These are phyloP conservation scores for Pisolithus orientalis DNA, from an alignment of 768 basidiomycete genomes.

Conservation along the genomic window DNA sequence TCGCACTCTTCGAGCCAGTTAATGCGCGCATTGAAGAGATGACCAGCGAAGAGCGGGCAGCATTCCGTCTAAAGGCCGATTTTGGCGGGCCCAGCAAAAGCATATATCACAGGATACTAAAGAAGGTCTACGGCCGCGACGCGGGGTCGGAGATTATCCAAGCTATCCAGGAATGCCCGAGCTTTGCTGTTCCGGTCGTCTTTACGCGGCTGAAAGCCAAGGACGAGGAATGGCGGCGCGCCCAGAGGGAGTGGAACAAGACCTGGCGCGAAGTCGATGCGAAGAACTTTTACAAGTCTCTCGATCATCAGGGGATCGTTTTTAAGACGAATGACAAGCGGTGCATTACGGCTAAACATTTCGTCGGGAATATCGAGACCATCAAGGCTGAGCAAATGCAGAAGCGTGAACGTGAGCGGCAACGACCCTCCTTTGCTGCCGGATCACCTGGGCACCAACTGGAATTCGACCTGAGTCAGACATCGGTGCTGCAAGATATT, in stretches of 20 bases:
- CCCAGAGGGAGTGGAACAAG: slow-evolving; percentile 91
- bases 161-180: slow-evolving; percentile 88
- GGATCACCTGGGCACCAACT: slow-evolving; percentile 64
- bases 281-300: slow-evolving; percentile 96
- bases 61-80: slow-evolving; percentile 77
- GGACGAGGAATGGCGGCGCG: slow-evolving; percentile 95
- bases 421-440: slow-evolving; percentile 33
- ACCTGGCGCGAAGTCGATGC: slow-evolving; percentile 97
- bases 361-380: slow-evolving; percentile 73
- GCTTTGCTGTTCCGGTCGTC: slow-evolving; percentile 87
- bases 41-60: slow-evolving; percentile 76
- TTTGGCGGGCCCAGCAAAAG: slow-evolving; percentile 85
- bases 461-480: slow-evolving; percentile 72
- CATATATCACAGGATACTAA: slow-evolving; percentile 89
- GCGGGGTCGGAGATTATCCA: slow-evolving; percentile 69
- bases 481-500: slow-evolving; percentile 76
- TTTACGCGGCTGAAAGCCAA: slow-evolving; percentile 84
- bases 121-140: slow-evolving; percentile 88
- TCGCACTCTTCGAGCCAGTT: slow-evolving; percentile 86
- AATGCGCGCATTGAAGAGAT: slow-evolving; percentile 80
- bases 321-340: slow-evolving; percentile 98
- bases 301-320: slow-evolving; percentile 91
- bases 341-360: slow-evolving; percentile 75
- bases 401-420: slow-evolving; percentile 22
- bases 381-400: slow-evolving; percentile 55